Conservation (phyloP, 2,329 filamentous ascomycete genomes). For the Trichoderma sp. region DNA sequence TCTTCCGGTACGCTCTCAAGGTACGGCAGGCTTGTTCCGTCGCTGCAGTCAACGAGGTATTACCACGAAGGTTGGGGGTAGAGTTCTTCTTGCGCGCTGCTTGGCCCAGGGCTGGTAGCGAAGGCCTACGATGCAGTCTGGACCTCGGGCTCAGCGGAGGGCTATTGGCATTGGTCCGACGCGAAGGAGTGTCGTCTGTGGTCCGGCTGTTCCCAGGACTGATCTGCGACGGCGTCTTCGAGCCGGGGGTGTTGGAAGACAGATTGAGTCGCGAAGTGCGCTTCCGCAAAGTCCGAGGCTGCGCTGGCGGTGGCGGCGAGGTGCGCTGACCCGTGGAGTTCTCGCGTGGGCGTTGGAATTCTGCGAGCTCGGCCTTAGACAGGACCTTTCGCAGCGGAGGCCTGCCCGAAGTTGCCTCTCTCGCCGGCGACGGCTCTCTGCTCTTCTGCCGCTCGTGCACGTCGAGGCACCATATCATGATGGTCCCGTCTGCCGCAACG, state of each 20-base stretch:
- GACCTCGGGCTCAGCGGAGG: constrained; percentile 55
- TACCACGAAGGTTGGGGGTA: constrained; percentile 50
- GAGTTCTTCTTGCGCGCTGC: constrained; percentile 54
- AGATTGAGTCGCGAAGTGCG: constrained; percentile 58
- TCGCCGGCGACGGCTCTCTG: constrained; percentile 58
- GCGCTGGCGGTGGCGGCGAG: constrained; percentile 34
- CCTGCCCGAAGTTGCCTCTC: constrained; percentile 57
- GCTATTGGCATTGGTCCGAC: constrained; percentile 51
- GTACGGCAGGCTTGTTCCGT: constrained; percentile 67
- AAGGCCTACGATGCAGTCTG: constrained; percentile 54
- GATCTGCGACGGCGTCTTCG: constrained; percentile 47
- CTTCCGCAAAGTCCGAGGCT: constrained; percentile 56
- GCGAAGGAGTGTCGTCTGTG: constrained; percentile 52
- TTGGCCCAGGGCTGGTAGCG: constrained; percentile 53
- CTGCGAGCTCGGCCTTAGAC: constrained; percentile 82
- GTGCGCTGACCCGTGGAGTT: constrained; percentile 55
- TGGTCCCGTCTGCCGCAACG: constrained; percentile 76
- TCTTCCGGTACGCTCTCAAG: constrained; percentile 64
- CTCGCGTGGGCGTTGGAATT: constrained; percentile 61
- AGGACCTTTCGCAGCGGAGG: constrained; percentile 83
- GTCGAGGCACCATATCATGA: constrained; percentile 75
- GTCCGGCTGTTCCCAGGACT: constrained; percentile 47
- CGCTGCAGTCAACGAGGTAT: constrained; percentile 61
- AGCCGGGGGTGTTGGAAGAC: constrained; percentile 38
- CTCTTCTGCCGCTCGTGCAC: constrained; percentile 51